Base-by-base conservation (phyloP, 2,329 filamentous ascomycete species). In the Sarocladium oryzae region DNA sequence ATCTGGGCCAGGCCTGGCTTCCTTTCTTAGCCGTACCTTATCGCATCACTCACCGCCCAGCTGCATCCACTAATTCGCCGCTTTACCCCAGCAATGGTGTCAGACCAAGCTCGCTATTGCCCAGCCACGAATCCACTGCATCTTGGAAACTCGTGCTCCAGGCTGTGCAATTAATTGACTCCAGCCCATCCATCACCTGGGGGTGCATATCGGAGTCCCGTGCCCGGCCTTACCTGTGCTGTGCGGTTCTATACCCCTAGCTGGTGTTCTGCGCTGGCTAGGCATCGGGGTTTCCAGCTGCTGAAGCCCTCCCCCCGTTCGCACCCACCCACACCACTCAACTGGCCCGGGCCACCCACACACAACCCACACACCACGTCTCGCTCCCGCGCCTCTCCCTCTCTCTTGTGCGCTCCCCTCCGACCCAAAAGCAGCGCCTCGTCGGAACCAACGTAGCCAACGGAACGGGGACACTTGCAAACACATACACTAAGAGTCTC, bases 1-100 rank as follows among this genome's bases (percentile, higher is more conserved):
- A n/a, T n/a, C n/a, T n/a, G n/a, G n/a, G n/a, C n/a, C n/a, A n/a
- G n/a, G n/a, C n/a, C n/a, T n/a, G n/a, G n/a, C n/a, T n/a, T n/a
- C n/a, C n/a, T n/a, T n/a, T n/a, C n/a, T n/a, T n/a, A n/a, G n/a
- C 28, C 13, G 28, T 30, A 30, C 40, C 40, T 43, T 43, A 43
- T 43, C 40, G 21, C 13, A 3, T 43, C 40, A 20, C 40, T 43
- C 40, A 43, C 40, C 40, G 40, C 40, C 40, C 15, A 9, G 21
- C 11, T 15, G 20, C 23, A 43, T n/a, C 23, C 40, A 43, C 40
- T 43, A 43, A 43, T 26, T 26, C 21, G 40, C 6, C 40, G n/a
- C 40, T 43, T 40, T 43, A 43, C 40, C 40, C 40, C 40, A 43
- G 40, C 43, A 48, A 48, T 48, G 43, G 43, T 48, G 26, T 48